phyloP scores from a whole-genome alignment of 768 basidiomycete genomes.

The Naematelia aurantialba region DNA sequence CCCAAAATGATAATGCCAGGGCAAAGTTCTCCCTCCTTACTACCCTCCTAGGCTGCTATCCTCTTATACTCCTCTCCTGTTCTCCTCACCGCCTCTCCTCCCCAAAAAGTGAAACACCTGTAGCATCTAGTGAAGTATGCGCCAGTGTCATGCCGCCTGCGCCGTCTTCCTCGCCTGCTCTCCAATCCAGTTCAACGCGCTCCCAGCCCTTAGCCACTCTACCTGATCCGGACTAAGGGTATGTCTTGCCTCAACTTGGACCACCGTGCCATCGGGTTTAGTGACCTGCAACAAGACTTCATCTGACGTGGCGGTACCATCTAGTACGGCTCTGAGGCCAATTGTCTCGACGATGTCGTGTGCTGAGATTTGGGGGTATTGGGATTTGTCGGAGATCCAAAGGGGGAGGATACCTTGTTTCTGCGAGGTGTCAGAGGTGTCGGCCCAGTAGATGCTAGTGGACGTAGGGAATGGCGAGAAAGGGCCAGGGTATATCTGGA shows the following conservation, averaged over 20 bases:
- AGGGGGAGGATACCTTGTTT: constrained; percentile 97
- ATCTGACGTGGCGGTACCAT: constrained; percentile 52
- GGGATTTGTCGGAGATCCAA: constrained; percentile 82
- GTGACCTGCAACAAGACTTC: constrained; percentile 60
- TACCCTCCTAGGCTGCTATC: no score
- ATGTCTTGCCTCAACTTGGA: constrained; percentile 72
- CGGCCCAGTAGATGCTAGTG: no score
- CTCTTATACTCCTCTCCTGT: no score
- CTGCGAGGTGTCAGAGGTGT: no score
- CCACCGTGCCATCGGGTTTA: constrained; percentile 60
- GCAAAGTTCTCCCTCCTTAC: no score
- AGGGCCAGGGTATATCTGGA: no score
- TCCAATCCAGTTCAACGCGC: constrained; percentile 79
- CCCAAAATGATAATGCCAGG: no score
- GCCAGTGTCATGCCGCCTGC: no score
- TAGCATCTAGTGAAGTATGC: no score
- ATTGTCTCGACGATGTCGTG: constrained; percentile 78
- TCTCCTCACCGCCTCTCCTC: no score
- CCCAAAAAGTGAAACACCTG: no score
- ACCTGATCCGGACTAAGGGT: constrained; percentile 88
- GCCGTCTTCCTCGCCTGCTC: constrained; percentile 25
- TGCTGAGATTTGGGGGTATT: constrained; percentile 73
- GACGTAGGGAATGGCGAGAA: no score
- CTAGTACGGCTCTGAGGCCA: constrained; percentile 66
- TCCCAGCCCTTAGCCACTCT: constrained; percentile 83